Conservation (phyloP, 495 filamentous ascomycete species). For the Antarctomyces pellizariae region DNA sequence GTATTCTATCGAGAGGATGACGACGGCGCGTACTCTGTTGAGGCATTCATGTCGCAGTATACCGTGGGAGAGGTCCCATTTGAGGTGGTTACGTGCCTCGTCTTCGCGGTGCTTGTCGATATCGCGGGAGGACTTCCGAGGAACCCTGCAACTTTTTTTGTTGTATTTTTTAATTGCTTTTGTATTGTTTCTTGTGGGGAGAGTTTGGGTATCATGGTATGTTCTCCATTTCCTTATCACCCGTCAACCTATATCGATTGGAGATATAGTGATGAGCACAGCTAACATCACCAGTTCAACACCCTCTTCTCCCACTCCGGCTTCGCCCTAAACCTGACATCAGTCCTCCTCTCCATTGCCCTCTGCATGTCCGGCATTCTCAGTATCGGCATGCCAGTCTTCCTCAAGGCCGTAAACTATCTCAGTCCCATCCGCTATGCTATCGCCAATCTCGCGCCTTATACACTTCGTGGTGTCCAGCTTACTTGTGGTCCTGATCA, state of each 20-base stretch:
- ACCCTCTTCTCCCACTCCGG: conserved; percentile 51
- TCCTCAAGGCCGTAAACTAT: conserved; percentile 44
- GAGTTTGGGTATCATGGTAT: conserved; percentile 42
- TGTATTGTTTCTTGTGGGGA: conserved; percentile 51
- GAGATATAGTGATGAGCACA: not conserved
- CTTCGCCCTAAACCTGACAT: conserved; percentile 47
- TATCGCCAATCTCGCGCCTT: conserved; percentile 36
- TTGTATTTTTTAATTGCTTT: conserved; percentile 41
- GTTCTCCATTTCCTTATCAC: conserved; percentile 1
- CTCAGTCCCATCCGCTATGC: conserved; percentile 46
- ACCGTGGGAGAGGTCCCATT: conserved; percentile 44
- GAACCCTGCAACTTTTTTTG: conserved; percentile 35
- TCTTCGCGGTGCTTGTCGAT: conserved; percentile 35
- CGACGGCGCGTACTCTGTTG: conserved; percentile 39
- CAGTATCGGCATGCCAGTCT: conserved; percentile 36
- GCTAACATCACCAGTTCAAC: conserved; percentile 25
- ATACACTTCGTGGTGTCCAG: conserved; percentile 25
- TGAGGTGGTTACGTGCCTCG: conserved; percentile 34
- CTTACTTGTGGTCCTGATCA: conserved; percentile 37
- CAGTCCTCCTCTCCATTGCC: conserved; percentile 36
- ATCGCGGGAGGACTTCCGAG: conserved; percentile 38
- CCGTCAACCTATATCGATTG: not conserved
- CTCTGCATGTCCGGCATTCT: conserved; percentile 45
- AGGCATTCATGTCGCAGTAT: conserved; percentile 45
- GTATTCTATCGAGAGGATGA: conserved; percentile 49